phyloP scores from a whole-genome alignment of 2,329 filamentous ascomycete genomes.

The Venturia aucupariae region DNA sequence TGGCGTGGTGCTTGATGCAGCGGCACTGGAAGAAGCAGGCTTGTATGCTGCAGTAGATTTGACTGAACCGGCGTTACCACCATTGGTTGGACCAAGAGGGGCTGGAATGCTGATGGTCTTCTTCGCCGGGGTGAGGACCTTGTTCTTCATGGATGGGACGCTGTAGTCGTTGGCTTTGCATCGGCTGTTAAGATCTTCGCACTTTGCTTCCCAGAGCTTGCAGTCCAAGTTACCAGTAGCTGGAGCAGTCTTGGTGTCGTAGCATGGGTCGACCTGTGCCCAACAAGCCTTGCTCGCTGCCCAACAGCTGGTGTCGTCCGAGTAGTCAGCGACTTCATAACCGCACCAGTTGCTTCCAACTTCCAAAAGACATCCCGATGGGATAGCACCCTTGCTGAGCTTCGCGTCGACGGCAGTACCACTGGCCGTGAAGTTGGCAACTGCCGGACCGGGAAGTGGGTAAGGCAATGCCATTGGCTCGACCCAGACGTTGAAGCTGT shows the following conservation, averaged over 20 bases:
- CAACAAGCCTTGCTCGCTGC: constrained; percentile 37
- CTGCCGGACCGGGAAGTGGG: constrained; percentile 47
- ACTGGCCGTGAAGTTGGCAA: constrained; percentile 38
- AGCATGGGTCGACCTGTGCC: constrained; percentile 52
- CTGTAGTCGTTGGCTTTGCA: constrained; percentile 34
- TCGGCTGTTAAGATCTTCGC: constrained; percentile 35
- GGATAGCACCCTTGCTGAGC: not conserved
- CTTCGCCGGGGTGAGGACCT: constrained; percentile 28
- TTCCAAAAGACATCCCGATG: constrained; percentile 46
- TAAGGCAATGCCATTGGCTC: constrained; percentile 45
- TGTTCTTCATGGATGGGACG: constrained; percentile 36
- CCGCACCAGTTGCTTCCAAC: constrained; percentile 69
- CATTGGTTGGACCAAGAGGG: constrained; percentile 8
- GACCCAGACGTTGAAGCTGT: constrained; percentile 58
- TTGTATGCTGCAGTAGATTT: not conserved
- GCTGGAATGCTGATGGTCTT: constrained; percentile 17
- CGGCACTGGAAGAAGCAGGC: not conserved
- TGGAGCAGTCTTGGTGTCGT: constrained; percentile 37
- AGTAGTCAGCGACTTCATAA: constrained; percentile 49
- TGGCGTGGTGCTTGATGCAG: not conserved
- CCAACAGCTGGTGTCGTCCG: constrained; percentile 51
- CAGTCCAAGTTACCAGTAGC: constrained; percentile 54
- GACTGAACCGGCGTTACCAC: not conserved
- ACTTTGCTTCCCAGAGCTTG: constrained; percentile 54
- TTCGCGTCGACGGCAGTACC: constrained; percentile 14